Conservation (phyloP, 2,329 filamentous ascomycete genomes). For the Cladorrhinum sp. region DNA sequence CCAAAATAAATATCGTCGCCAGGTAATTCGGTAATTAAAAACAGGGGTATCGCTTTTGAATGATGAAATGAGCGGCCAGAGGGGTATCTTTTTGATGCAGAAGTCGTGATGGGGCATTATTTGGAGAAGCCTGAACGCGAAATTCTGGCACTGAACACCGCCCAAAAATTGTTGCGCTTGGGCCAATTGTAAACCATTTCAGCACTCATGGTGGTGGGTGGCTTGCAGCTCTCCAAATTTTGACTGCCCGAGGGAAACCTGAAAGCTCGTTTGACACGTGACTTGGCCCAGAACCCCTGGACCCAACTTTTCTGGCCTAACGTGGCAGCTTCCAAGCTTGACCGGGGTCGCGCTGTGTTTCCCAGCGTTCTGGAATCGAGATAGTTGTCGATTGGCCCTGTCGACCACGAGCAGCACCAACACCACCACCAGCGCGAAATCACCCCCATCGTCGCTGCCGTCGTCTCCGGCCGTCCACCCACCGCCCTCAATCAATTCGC, state of each 20-base stretch:
- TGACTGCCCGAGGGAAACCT: not conserved
- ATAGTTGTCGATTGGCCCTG: not conserved
- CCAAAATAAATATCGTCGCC: too few relatives aligned
- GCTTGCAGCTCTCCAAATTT: not conserved
- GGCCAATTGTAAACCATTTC: not conserved
- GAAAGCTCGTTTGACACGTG: slow-evolving; percentile 20
- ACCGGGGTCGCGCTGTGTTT: slow-evolving; percentile 18
- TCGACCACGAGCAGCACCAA: not conserved
- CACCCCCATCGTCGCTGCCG: not conserved
- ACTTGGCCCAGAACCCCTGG: slow-evolving; percentile 20
- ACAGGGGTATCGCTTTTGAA: not conserved
- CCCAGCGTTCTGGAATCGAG: not conserved
- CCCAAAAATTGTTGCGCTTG: slow-evolving; percentile 2
- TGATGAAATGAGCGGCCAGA: not conserved
- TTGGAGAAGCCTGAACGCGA: not conserved
- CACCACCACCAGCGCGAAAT: not conserved
- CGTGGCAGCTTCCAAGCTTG: slow-evolving; percentile 49
- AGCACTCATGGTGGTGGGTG: too few relatives aligned
- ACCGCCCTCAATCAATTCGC: not conserved
- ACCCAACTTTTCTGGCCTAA: slow-evolving; percentile 38
- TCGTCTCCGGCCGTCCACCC: not conserved
- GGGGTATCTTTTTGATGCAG: not conserved
- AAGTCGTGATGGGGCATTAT: not conserved
- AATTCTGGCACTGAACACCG: slow-evolving; percentile 8
- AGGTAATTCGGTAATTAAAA: not conserved